phyloP scores from a whole-genome alignment of 163 green algal species.

The Smithsoniella earleae region DNA sequence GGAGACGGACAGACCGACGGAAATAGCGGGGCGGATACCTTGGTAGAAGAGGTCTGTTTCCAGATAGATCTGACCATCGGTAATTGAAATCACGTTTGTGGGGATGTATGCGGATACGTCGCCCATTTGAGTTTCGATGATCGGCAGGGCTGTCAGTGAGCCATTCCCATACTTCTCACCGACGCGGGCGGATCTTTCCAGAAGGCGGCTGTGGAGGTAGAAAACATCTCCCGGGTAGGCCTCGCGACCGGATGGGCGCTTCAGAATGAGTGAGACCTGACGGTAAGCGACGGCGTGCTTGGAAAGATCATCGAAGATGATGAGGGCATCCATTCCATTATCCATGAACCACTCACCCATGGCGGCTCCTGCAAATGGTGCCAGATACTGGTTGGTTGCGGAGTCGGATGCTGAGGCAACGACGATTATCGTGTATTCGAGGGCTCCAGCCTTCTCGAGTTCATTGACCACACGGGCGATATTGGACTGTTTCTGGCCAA shows the following conservation, averaged over 20 bases:
- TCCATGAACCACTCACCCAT: slow-evolving; percentile 78
- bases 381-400: slow-evolving; percentile 77
- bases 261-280: slow-evolving; percentile 81
- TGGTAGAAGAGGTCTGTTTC: slow-evolving; percentile 87
- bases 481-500: slow-evolving; percentile 85
- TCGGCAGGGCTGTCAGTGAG: no score
- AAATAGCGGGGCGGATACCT: slow-evolving; percentile 79
- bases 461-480: slow-evolving; percentile 79
- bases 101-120: slow-evolving; percentile 84
- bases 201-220: slow-evolving; percentile 78
- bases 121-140: no score
- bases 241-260: slow-evolving; percentile 76
- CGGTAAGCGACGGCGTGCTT: slow-evolving; percentile 86
- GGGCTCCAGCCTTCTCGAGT: slow-evolving; percentile 45
- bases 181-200: slow-evolving; percentile 58
- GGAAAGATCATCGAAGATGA: slow-evolving; percentile 84
- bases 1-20: slow-evolving; percentile 71
- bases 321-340: slow-evolving; percentile 73
- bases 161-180: no score
- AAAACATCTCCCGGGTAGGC: slow-evolving; percentile 84
- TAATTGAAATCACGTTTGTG: slow-evolving; percentile 90
- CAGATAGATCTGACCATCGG: slow-evolving; percentile 84
- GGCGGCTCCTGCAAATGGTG: slow-evolving; percentile 61
- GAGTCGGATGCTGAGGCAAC: slow-evolving; percentile 69
- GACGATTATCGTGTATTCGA: slow-evolving; percentile 83